Base-by-base conservation (phyloP, 495 filamentous ascomycete species). In the Penicillium parvum region DNA sequence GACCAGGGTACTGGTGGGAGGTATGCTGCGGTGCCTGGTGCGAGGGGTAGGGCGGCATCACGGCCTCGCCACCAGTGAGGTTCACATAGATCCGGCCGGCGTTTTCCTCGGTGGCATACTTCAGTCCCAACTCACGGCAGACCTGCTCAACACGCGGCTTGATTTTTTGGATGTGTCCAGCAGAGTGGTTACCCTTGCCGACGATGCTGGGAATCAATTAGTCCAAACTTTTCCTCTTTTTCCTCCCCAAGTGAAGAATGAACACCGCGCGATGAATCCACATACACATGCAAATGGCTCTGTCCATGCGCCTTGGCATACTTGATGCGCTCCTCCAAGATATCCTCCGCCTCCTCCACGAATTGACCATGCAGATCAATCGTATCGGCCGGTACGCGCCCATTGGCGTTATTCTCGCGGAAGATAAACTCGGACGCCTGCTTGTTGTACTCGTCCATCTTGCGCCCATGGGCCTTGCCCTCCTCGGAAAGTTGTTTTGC, bases 321-420 rank as follows among this genome's bases (percentile, higher is more conserved):
- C 38, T 79, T 74, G 43, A 98, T 91, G 43, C 90, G 74, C 63
- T 83, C 72, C 64, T 88, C 86, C 17, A 96, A 65, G 27, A 96
- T 90, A 32, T 88, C 77, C 73, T 95, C 86, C 5, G 94, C 92
- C 71, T 98, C 92, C 56, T 91, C 84, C 33, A 94, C 92, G 59
- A 82, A 96, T 57, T 91, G 84, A 1, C 92, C 90, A 53, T 98
- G 92, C 32, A 98, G 70, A 69, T 98, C 92, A 49, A 98, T 95
- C 3, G 85, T 87, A 55, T 97, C 90, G 17, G 76, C 75, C 8
- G 71, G 69, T 8, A 92, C 82, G 34, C 84, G 76, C 9, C 73
- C 83, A 3, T 62, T 47, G 5, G 84, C 77, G 62, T 96, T 98
- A 65, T 96, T 96, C 65, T 88, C 87, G 2, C 86, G 79, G 74